Base-by-base conservation (phyloP, 202 grass and related monocot species). In the Schoenoplectus tabernaemontani region DNA sequence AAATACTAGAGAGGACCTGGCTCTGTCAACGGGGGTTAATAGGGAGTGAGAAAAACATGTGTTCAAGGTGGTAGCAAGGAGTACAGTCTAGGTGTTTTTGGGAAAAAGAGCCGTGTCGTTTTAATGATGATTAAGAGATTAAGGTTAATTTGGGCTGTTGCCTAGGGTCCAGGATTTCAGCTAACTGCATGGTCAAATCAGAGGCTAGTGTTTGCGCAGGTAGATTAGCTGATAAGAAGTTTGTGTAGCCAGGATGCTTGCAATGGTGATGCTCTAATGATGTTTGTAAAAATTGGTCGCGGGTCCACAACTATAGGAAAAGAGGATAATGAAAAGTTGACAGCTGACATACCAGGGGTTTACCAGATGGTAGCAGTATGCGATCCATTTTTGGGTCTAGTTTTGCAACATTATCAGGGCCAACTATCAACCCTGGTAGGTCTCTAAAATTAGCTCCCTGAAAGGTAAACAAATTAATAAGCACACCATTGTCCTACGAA, bases 391-490 rank as follows among this genome's bases (percentile, higher is more conserved):
- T 90, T 58, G 94, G 89, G 78, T 97, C 94, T 85, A 93, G 83
- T 79, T 89, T 89, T 77, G 82, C 94, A 16, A 90, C 79, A 68
- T 97, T 97, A 51, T 92, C 89, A 64, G 84, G 58, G 72, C 89
- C 87, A 64, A 97, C 80, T 84, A 89, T 79, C 38, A 97, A 77
- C 61, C 94, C 94, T 0, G 87, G 84, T 82, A 97, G 84, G 65
- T 97, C 89, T 89, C 94, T 93, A 88, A 97, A 97, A 90, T 97
- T 97, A 84, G 94, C 91, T 89, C 94, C 94, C 94, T 97, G 87
- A 57, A 93, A 88, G 37, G 81, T 26, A 69, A 37, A 65, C 23
- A 6, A 2, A 48, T 69, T 2, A 42, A 93, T 58, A 90, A 59
- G 44, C 36, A 62, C 56, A 34, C 36, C 30, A 60, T 87, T 54